A percentile compares a stretch with the other conserved stretches of the same genome.
phyloP scores from a whole-genome alignment of 2,329 filamentous ascomycete genomes.

The Dactylella cylindrospora region DNA sequence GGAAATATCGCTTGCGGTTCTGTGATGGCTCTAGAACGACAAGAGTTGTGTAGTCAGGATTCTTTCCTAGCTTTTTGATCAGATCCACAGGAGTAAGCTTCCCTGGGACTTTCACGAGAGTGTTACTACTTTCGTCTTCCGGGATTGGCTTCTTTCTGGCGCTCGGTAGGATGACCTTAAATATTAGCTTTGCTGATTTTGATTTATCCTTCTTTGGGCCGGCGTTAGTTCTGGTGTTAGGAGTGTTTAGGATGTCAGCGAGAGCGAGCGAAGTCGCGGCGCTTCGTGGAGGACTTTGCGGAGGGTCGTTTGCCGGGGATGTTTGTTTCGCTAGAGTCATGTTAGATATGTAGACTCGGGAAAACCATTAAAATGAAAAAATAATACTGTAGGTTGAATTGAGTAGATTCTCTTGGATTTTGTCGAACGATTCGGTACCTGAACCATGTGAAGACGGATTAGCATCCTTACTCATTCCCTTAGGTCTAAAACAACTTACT shows the following conservation, averaged over 20 bases:
- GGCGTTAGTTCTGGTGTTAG: not conserved
- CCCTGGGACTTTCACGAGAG: not conserved
- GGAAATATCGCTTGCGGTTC: not conserved
- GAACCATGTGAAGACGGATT: too few relatives aligned
- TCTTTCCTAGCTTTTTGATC: not conserved
- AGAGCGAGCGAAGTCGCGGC: too few relatives aligned
- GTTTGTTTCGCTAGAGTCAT: too few relatives aligned
- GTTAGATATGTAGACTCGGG: too few relatives aligned
- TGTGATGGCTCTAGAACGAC: not conserved
- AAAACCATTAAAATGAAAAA: too few relatives aligned
- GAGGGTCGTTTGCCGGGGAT: too few relatives aligned
- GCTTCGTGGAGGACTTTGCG: too few relatives aligned
- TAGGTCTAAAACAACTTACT: too few relatives aligned
- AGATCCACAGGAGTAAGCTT: slow-evolving; percentile 1
- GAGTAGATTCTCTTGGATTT: too few relatives aligned
- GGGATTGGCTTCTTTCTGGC: not conserved
- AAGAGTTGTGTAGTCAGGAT: slow-evolving; percentile 12
- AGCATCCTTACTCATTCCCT: too few relatives aligned
- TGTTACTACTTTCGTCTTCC: not conserved
- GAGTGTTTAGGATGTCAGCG: not conserved
- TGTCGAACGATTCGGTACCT: too few relatives aligned
- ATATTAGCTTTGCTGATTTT: not conserved
- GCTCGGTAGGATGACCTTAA: slow-evolving; percentile 5
- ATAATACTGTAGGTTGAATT: too few relatives aligned
- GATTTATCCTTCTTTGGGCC: not conserved